Conservation (phyloP, 75 land plant genomes). For the Cryptomeria japonica region DNA sequence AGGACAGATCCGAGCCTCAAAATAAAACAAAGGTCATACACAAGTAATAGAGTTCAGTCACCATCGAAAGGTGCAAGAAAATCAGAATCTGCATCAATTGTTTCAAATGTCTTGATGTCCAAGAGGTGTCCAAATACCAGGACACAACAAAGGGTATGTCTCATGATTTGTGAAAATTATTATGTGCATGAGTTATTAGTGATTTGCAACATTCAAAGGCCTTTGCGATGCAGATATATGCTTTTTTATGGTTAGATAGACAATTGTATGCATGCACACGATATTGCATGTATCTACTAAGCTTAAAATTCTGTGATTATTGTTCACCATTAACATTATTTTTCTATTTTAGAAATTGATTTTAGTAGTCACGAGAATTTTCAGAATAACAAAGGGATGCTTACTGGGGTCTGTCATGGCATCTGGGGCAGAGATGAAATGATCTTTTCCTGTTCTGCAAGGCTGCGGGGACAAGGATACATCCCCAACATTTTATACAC, state of each 20-base stretch:
- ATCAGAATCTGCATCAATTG: conserved; percentile 17
- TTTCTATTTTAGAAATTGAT: background rate
- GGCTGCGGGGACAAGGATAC: too few species aligned
- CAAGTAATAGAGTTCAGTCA: conserved; percentile 24
- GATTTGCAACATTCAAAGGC: background rate
- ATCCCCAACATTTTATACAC: too few species aligned
- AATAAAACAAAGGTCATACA: background rate
- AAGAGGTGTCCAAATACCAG: conserved; percentile 57
- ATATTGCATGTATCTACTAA: background rate
- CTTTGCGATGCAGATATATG: background rate
- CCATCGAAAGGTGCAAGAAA: conserved; percentile 34
- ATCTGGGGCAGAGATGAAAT: too few species aligned
- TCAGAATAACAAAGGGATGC: too few species aligned
- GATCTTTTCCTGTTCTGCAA: too few species aligned
- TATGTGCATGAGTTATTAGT: background rate
- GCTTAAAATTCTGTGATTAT: background rate
- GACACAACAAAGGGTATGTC: conserved; percentile 45
- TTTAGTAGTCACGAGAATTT: background rate
- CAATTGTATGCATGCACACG: background rate
- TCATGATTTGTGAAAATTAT: background rate
- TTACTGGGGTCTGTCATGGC: too few species aligned
- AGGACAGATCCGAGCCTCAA: background rate
- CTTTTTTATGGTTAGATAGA: background rate
- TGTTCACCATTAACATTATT: background rate
- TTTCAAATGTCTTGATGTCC: conserved; percentile 40